Base-by-base conservation (phyloP, 176 grass and related monocot species). In the Musa beccarii region DNA sequence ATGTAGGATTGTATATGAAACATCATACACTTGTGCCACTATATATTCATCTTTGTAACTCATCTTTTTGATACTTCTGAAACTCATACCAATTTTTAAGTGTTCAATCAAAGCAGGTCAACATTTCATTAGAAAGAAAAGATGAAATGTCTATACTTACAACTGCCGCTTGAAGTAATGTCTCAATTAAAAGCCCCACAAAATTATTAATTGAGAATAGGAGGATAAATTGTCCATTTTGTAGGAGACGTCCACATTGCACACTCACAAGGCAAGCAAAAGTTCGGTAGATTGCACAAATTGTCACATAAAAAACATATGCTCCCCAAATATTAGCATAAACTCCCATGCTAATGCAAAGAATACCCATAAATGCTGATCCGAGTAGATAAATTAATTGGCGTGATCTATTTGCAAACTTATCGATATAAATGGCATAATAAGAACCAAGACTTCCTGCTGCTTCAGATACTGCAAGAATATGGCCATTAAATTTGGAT, bases 191-290 rank as follows among this genome's bases (percentile, higher is more conserved):
- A 59, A 75, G 73, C 26, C 73, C 73, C 28, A n/a, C 54, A 19
- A 75, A 75, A 52, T 56, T 75, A n/a, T 75, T 75, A 25, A 75
- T 23, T 29, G 73, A 75, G 73, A 75, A 75, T 8, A 75, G 53
- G 3, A 75, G 54, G 54, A 75, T 75, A 34, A 43, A 75, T 2
- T 75, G 54, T 50, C 73, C 73, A 61, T 75, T 75, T 49, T 53
- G 59, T 59, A 75, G 26, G 19, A 75, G 54, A 0, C 55, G 73
- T 28, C 73, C 73, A 20, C 73, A 75, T 54, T 59, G 73, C 54
- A 75, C 73, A 12, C 73, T 75, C 26, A 75, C 54, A 75, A 75
- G 73, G 73, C 73, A 75, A 75, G 73, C 53, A 75, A 75, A 59
- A 17, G 54, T 75, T 59, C 55, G 54, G 26, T 75, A 75, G 73